Evolutionary conservation across 2,329 filamentous ascomycete genomes (phyloP).

Genomic region (Neopestalotiopsis clavispora): DNA sequence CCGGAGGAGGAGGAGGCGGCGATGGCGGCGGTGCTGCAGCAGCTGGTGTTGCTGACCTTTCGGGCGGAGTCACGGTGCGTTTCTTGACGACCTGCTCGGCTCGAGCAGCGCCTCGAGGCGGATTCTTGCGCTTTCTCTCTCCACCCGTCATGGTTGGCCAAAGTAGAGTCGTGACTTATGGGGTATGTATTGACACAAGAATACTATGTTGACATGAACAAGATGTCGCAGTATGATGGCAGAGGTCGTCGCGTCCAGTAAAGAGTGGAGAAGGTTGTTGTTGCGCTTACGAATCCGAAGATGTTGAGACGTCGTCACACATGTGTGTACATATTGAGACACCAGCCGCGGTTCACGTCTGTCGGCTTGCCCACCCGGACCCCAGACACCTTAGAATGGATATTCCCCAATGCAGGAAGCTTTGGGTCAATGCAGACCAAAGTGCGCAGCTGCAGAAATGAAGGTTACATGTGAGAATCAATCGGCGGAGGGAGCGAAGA

Average conservation of each 20-base stretch:
- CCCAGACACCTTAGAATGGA: not conserved
- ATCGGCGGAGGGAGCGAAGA: not conserved
- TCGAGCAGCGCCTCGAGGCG: conserved; percentile 65
- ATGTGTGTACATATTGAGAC: conserved; percentile 11
- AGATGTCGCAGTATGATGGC: not conserved
- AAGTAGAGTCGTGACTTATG: not conserved
- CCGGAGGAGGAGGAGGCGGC: conserved; percentile 41
- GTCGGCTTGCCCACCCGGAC: not conserved
- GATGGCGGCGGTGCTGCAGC: conserved; percentile 26
- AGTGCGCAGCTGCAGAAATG: not conserved
- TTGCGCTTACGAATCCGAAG: conserved; percentile 7
- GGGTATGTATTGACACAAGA: not conserved
- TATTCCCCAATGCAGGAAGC: not conserved
- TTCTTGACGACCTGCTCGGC: conserved; percentile 65
- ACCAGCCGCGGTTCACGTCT: not conserved
- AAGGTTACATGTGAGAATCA: not conserved
- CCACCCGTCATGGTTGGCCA: conserved; percentile 52
- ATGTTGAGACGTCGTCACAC: conserved; percentile 5
- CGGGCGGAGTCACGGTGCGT: conserved; percentile 60
- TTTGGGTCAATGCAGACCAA: not conserved
- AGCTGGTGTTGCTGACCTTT: conserved; percentile 54
- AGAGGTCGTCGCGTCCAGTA: not conserved
- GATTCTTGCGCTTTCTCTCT: conserved; percentile 71
- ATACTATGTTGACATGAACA: not conserved
- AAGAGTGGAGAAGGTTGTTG: not conserved